These are phyloP conservation scores for Neurospora sp. DNA, from an alignment of 495 filamentous ascomycete genomes.

Conservation along the genomic window DNA sequence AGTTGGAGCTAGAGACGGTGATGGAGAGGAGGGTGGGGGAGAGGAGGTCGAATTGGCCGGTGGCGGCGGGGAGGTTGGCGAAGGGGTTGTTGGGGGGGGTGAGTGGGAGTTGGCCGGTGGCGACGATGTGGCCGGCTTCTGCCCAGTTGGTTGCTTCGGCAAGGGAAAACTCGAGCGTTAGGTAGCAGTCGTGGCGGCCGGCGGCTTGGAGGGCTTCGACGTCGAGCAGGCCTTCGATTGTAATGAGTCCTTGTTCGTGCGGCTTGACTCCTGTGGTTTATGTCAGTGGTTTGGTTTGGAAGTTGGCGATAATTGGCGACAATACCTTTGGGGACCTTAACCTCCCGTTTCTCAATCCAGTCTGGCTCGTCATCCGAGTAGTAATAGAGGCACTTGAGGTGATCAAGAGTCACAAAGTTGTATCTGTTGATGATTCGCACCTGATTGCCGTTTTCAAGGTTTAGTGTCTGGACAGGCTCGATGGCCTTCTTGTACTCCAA, in stretches of 20 bases:
- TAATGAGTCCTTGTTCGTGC: constrained; percentile 23
- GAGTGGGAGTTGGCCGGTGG: constrained; percentile 41
- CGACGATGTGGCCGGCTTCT: constrained; percentile 35
- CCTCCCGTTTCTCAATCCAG: constrained; percentile 12
- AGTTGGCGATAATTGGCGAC: neutral
- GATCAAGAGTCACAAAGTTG: constrained; percentile 41
- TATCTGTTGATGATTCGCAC: constrained; percentile 45
- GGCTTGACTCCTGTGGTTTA: constrained; percentile 25
- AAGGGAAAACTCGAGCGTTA: constrained; percentile 37
- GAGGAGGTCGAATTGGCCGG: neutral
- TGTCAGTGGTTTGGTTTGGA: constrained; percentile 2
- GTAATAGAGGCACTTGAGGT: constrained; percentile 26
- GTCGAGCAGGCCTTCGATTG: constrained; percentile 14
- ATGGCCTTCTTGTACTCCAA: constrained; percentile 56
- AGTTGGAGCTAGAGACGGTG: constrained; percentile 10
- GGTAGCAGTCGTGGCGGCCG: constrained; percentile 24
- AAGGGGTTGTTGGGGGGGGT: constrained; percentile 11
- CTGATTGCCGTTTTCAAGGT: constrained; percentile 13
- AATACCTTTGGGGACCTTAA: constrained; percentile 26
- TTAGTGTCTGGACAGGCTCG: constrained; percentile 45
- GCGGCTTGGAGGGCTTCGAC: neutral
- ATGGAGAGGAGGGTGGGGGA: constrained; percentile 18
- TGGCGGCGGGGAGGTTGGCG: neutral
- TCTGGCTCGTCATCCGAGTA: neutral
- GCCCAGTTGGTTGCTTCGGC: constrained; percentile 34